These are phyloP conservation scores for Luffa acutangula DNA, from an alignment of 306 rosid species.

Conservation along the genomic window DNA sequence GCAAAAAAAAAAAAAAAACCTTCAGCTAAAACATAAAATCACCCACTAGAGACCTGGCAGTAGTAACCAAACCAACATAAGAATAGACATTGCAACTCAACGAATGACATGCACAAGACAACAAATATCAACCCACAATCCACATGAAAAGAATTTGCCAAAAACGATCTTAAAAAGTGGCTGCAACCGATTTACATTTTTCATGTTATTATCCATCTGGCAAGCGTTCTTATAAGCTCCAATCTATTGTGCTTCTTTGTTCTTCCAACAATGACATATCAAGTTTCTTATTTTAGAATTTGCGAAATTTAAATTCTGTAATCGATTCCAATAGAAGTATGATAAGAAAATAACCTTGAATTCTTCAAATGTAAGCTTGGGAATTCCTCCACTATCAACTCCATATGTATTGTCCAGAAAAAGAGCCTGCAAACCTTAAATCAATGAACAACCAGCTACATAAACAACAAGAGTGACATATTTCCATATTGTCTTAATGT, in stretches of 20 bases:
- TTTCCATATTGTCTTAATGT: too few relatives aligned
- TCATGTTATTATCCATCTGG: not conserved
- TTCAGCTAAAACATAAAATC: too few relatives aligned
- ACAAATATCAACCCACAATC: not conserved
- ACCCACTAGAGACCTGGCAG: too few relatives aligned
- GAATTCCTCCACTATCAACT: slow-evolving; percentile 98
- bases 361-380: slow-evolving; percentile 74
- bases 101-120: not conserved
- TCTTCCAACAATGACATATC: not conserved
- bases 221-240: not conserved
- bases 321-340: not conserved
- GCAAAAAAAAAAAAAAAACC: too few relatives aligned
- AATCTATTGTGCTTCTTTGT: not conserved
- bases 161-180: not conserved
- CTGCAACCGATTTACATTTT: not conserved
- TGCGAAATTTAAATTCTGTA: not conserved
- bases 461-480: too few relatives aligned
- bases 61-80: too few relatives aligned
- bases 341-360: slow-evolving; percentile 52
- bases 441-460: not conserved
- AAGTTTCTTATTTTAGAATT: not conserved
- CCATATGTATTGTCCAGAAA: slow-evolving; percentile 91
- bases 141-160: not conserved
- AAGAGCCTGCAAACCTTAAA: slow-evolving; percentile 52
- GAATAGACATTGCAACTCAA: too few relatives aligned